These are phyloP conservation scores for Tolypocladium endophyticum DNA, from an alignment of 2,329 filamentous ascomycete species.

Conservation along the genomic window DNA sequence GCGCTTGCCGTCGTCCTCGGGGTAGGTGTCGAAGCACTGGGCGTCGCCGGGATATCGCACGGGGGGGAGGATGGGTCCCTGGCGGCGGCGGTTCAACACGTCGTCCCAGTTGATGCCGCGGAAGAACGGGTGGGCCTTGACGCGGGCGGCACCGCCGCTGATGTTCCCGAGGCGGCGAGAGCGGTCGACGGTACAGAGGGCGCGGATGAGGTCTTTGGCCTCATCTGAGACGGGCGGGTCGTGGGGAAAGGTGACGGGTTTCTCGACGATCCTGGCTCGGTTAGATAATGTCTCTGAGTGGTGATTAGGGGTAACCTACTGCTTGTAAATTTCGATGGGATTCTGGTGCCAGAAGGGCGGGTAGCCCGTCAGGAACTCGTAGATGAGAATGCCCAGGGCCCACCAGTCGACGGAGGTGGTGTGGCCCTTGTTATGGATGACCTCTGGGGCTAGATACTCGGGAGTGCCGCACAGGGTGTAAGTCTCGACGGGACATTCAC, in stretches of 20 bases:
- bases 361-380: conserved; percentile 76
- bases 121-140: conserved; percentile 73
- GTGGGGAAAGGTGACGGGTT: conserved; percentile 63
- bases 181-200: conserved; percentile 69
- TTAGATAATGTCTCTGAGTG: background rate
- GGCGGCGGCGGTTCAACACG: conserved; percentile 50
- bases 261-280: conserved; percentile 58
- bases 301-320: conserved; percentile 31
- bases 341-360: conserved; percentile 83
- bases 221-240: conserved; percentile 54
- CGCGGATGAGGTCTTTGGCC: conserved; percentile 65
- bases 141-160: conserved; percentile 57
- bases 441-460: conserved; percentile 75
- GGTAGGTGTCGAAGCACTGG: conserved; percentile 73
- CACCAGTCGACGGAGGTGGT: conserved; percentile 77
- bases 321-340: conserved; percentile 78
- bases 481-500: conserved; percentile 50
- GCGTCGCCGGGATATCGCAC: conserved; percentile 63
- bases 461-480: conserved; percentile 78
- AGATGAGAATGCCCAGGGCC: conserved; percentile 75
- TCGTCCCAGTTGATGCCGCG: conserved; percentile 63
- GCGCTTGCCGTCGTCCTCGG: conserved; percentile 58
- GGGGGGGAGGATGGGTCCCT: conserved; percentile 67
- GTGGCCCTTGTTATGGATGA: conserved; percentile 73
- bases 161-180: conserved; percentile 71